Evolutionary conservation across 73 alveolate species (phyloP), one percentile per base, ranked within the genome.

Genomic region (Paramecium sonneborni): DNA sequence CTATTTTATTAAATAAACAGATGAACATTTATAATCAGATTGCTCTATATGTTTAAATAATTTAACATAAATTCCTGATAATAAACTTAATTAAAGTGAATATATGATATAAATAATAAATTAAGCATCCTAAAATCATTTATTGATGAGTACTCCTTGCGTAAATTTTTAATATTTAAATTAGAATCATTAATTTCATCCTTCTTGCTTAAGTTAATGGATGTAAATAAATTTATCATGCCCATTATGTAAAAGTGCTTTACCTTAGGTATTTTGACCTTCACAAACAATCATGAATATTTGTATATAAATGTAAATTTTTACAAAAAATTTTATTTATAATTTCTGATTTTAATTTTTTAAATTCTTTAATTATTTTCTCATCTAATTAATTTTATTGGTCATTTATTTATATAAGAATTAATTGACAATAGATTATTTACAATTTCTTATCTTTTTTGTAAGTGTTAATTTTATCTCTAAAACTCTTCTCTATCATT

Each of bases 151-250:
- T 2, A 57, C 76, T 1, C 76, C 76, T 24, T 57, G 76, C 9
- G 76, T 57, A 57, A 57, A 24, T 8, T 24, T 15, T 57, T 15
- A 15, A 57, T 20, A 46, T 6, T 55, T 24, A 24, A 57, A 20
- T 57, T 57, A 57, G 76, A 57, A 57, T 20, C 76, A 57, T 57
- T 57, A 57, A 57, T 57, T 24, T 57, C 76, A 57, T 9, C 76
- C 76, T 24, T 24, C 18, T 24, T 57, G 76, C 18, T 57, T 57
- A 21, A 57, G 41, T 23, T 57, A 57, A 23, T 57, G 76, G 76
- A 57, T 57, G 76, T 21, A 5, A 57, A 57, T 57, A 6, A 57
- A 57, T 57, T 23, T 57, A 5, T 24, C 37, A 0, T 57, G 76
- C 37, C 76, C 76, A 57, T 57, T 57, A 10, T 57, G 76, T 9